These are phyloP conservation scores for Hypoxylon sp. DNA, from an alignment of 2,329 filamentous ascomycete genomes.

Conservation along the genomic window DNA sequence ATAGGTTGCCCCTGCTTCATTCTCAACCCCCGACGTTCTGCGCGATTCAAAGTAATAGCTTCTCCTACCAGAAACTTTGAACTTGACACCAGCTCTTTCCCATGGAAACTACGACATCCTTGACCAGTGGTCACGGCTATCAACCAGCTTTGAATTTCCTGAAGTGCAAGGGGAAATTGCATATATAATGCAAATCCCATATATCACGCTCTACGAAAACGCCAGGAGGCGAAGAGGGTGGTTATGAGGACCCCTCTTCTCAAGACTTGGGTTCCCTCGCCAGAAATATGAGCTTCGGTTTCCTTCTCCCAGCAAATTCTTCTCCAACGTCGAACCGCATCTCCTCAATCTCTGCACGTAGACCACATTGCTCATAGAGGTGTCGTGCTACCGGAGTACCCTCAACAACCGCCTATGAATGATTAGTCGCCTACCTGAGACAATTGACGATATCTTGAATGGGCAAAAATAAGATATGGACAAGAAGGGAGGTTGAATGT, in stretches of 20 bases:
- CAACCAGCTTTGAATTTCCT: too few species aligned
- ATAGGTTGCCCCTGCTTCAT: neutral
- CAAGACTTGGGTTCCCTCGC: constrained; percentile 37
- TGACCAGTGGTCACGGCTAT: too few species aligned
- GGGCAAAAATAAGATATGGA: neutral
- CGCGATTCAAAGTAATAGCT: neutral
- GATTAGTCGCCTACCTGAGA: constrained; percentile 2
- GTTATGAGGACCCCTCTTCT: neutral
- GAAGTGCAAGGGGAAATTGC: too few species aligned
- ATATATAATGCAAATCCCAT: neutral
- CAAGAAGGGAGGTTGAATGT: neutral
- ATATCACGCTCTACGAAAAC: neutral
- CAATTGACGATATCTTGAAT: neutral
- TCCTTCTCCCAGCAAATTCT: constrained; percentile 38
- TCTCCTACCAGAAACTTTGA: neutral
- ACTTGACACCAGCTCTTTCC: neutral
- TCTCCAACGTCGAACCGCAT: constrained; percentile 46
- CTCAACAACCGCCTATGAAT: constrained; percentile 45
- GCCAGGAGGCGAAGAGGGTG: neutral
- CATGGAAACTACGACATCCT: too few species aligned
- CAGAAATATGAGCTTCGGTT: constrained; percentile 45
- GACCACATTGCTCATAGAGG: constrained; percentile 47
- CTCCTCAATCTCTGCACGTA: constrained; percentile 45
- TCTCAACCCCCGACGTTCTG: neutral
- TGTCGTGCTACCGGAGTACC: constrained; percentile 41